These are phyloP conservation scores for Claviceps fusiformis DNA, from an alignment of 2,329 filamentous ascomycete species.

Conservation along the genomic window DNA sequence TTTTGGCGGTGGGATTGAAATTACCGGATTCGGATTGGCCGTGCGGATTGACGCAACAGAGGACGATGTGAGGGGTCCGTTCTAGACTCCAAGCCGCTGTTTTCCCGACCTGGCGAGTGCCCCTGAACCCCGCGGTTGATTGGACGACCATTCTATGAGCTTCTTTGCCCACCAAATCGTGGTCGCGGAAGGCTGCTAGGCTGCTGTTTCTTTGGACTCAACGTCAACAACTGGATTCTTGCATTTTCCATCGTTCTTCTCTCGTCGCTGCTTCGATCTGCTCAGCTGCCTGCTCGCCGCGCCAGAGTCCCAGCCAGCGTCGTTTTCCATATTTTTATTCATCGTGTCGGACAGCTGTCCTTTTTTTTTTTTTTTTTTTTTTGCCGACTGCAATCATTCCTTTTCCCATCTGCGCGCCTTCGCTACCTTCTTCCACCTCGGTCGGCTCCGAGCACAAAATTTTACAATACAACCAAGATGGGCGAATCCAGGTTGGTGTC, in stretches of 20 bases:
- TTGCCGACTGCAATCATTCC: not conserved
- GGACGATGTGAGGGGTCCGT: not conserved
- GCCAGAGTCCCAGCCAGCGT: constrained; percentile 1
- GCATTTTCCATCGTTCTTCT: constrained; percentile 7
- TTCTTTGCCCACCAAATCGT: constrained; percentile 1
- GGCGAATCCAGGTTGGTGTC: constrained; percentile 32
- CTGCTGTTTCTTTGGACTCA: constrained; percentile 1
- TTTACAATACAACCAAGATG: constrained; percentile 23
- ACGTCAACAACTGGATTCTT: constrained; percentile 1
- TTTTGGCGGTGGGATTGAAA: constrained; percentile 13
- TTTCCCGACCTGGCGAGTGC: constrained; percentile 7
- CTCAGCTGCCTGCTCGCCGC: not conserved
- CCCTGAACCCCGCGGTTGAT: constrained; percentile 21
- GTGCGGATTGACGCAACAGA: not conserved
- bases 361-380: not conserved
- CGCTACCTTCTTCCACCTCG: not conserved
- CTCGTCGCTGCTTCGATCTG: constrained; percentile 7
- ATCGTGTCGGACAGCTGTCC: constrained; percentile 2
- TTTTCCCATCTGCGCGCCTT: not conserved
- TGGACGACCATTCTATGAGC: constrained; percentile 18
- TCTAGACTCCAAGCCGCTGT: constrained; percentile 6
- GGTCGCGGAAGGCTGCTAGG: not conserved
- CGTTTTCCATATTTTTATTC: constrained; percentile 1
- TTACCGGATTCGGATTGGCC: not conserved
- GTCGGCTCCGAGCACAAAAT: not conserved